These are phyloP conservation scores for Starmerella geochares DNA, from an alignment of 805 yeast genomes.

Conservation along the genomic window DNA sequence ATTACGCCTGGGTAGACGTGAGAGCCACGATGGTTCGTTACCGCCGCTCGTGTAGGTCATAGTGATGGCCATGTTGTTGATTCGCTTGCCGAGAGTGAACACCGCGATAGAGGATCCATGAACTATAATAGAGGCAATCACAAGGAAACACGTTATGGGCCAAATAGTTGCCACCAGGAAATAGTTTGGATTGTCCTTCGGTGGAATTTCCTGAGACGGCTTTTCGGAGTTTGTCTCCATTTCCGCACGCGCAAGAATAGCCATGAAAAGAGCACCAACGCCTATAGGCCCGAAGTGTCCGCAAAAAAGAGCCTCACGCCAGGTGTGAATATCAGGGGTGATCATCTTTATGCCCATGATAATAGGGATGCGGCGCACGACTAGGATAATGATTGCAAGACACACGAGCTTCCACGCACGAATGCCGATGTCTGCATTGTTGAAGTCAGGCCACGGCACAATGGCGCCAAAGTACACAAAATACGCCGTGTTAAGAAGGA, in stretches of 20 bases:
- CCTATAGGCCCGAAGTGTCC: constrained; percentile 97
- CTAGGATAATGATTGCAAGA: constrained; percentile 60
- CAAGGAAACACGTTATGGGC: constrained; percentile 75
- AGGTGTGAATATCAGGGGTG: constrained; percentile 76
- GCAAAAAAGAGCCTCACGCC: constrained; percentile 90
- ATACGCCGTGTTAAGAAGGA: constrained; percentile 70
- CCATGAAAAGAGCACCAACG: constrained; percentile 83
- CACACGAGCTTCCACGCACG: constrained; percentile 71
- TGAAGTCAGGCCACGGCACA: constrained; percentile 77
- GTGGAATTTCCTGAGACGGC: constrained; percentile 45
- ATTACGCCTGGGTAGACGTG: constrained; percentile 56
- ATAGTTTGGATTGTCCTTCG: constrained; percentile 42
- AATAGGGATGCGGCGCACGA: constrained; percentile 75
- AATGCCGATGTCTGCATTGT: constrained; percentile 49
- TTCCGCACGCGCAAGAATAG: constrained; percentile 64
- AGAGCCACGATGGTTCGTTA: constrained; percentile 66
- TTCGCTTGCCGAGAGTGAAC: constrained; percentile 65
- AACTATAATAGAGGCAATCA: constrained; percentile 70
- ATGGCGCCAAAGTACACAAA: constrained; percentile 86
- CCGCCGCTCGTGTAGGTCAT: constrained; percentile 63
- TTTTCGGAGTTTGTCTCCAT: constrained; percentile 52
- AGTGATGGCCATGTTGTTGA: constrained; percentile 85
- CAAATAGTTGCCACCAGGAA: constrained; percentile 49
- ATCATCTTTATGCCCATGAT: constrained; percentile 63
- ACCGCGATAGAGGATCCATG: constrained; percentile 89